Evolutionary conservation across 1,284 basidiomycete genomes (phyloP).

Genomic region (Blastosporella zonata): DNA sequence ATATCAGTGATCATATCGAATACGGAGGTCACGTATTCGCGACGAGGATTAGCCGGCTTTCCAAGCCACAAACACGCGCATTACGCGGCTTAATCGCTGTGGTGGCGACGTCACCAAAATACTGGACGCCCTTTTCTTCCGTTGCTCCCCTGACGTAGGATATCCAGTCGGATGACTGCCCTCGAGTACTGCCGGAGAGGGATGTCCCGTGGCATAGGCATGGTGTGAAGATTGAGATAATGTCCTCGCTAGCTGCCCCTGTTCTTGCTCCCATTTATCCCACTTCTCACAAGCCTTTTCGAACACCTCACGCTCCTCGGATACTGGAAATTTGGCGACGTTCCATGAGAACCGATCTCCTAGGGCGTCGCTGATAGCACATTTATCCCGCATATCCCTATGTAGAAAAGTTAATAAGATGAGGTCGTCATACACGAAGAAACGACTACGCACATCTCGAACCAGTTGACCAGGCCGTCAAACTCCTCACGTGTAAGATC

Average conservation of each 20-base stretch:
- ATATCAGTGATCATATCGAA: too few species aligned
- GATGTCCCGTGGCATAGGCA: not conserved
- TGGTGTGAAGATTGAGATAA: constrained; percentile 15
- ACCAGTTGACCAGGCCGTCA: constrained; percentile 50
- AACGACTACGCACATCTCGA: constrained; percentile 51
- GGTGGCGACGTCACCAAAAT: constrained; percentile 21
- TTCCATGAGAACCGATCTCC: constrained; percentile 48
- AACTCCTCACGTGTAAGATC: constrained; percentile 56
- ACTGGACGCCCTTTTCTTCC: constrained; percentile 8
- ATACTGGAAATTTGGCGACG: constrained; percentile 31
- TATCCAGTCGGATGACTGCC: constrained; percentile 1
- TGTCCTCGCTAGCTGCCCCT: constrained; percentile 6
- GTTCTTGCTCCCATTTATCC: constrained; percentile 41
- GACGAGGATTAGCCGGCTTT: constrained; percentile 31
- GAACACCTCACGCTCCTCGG: constrained; percentile 52
- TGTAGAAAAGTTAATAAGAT: constrained; percentile 1
- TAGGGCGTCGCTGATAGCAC: constrained; percentile 42
- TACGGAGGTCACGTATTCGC: not conserved
- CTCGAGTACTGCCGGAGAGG: constrained; percentile 6
- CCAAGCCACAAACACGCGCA: constrained; percentile 59
- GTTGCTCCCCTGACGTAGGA: constrained; percentile 1
- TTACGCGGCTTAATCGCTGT: constrained; percentile 46
- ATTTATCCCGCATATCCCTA: constrained; percentile 65
- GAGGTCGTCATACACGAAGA: constrained; percentile 1
- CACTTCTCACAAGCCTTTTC: constrained; percentile 53